A percentile compares a stretch with the other conserved stretches of the same genome.
These are phyloP conservation scores for Kodamaea laetipori DNA, from an alignment of 805 yeast species.

Conservation along the genomic window DNA sequence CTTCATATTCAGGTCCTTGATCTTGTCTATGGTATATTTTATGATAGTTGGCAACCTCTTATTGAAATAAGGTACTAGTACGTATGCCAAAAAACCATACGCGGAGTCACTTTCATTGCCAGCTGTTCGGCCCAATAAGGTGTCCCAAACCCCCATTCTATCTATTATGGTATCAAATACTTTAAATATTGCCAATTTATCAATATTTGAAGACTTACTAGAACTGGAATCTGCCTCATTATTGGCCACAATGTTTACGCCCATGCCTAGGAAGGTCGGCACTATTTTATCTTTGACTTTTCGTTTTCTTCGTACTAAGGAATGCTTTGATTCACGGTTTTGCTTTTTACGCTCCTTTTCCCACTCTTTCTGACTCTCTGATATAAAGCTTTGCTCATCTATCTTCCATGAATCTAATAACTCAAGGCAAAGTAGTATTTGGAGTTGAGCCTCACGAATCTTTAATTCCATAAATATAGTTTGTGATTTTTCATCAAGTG, in stretches of 20 bases:
- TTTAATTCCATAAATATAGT: constrained; percentile 45
- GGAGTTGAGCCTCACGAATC: constrained; percentile 58
- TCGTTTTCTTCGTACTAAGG: constrained; percentile 24
- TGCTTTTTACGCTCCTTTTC: constrained; percentile 28
- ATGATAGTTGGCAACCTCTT: constrained; percentile 50
- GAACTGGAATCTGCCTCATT: no score
- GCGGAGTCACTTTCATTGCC: constrained; percentile 40
- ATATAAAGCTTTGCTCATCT: constrained; percentile 39
- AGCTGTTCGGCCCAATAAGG: constrained; percentile 38
- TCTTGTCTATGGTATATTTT: constrained; percentile 46
- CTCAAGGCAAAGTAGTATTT: constrained; percentile 51
- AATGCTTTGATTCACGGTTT: constrained; percentile 22
- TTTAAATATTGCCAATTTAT: constrained; percentile 17
- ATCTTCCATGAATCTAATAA: constrained; percentile 35
- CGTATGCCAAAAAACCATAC: constrained; percentile 51
- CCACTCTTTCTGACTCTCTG: constrained; percentile 25
- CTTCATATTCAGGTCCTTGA: constrained; percentile 50
- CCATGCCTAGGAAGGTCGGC: constrained; percentile 48
- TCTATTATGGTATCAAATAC: constrained; percentile 50
- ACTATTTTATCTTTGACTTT: constrained; percentile 29
- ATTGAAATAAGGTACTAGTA: constrained; percentile 55
- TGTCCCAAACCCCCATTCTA: constrained; percentile 56
- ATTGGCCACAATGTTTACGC: constrained; percentile 19
- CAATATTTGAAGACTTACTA: no score
- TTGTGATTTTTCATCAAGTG: constrained; percentile 21